Conservation (phyloP, 306 rosid genomes). For the Vigna unguiculata region DNA sequence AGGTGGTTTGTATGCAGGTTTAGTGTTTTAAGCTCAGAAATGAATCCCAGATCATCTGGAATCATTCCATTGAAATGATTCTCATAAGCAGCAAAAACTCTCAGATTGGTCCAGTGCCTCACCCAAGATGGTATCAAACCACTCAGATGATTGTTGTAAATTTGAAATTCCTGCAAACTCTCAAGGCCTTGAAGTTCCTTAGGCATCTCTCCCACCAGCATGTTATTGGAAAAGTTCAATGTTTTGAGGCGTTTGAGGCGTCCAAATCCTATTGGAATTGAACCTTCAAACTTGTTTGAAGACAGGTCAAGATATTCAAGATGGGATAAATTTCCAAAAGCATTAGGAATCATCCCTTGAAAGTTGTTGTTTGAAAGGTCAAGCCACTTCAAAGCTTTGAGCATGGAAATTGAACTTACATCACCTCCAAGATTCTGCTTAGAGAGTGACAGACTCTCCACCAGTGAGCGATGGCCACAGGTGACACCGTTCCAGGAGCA, state of each 20-base stretch:
- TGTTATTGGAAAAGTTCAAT: slow-evolving; percentile 1
- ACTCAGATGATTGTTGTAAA: neutral
- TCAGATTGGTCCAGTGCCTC: neutral
- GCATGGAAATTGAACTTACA: neutral
- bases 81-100: slow-evolving; percentile 8
- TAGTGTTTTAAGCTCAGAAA: slow-evolving; percentile 5
- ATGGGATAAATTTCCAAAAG: neutral
- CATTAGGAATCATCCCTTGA: neutral
- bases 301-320: neutral
- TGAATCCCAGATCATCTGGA: neutral
- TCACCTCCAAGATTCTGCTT: neutral
- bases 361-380: neutral
- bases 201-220: slow-evolving; percentile 3
- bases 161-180: neutral
- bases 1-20: slow-evolving; percentile 11
- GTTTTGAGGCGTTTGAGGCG: neutral
- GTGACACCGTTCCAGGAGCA: slow-evolving; percentile 10
- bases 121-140: neutral
- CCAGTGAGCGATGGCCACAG: neutral
- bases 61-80: neutral
- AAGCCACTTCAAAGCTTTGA: slow-evolving; percentile 15
- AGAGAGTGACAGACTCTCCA: neutral
- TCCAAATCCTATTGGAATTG: neutral
- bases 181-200: neutral
- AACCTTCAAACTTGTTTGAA: slow-evolving; percentile 16